Evolutionary conservation across 2,329 filamentous ascomycete genomes (phyloP).

Genomic region (Anisogramma anomala): DNA sequence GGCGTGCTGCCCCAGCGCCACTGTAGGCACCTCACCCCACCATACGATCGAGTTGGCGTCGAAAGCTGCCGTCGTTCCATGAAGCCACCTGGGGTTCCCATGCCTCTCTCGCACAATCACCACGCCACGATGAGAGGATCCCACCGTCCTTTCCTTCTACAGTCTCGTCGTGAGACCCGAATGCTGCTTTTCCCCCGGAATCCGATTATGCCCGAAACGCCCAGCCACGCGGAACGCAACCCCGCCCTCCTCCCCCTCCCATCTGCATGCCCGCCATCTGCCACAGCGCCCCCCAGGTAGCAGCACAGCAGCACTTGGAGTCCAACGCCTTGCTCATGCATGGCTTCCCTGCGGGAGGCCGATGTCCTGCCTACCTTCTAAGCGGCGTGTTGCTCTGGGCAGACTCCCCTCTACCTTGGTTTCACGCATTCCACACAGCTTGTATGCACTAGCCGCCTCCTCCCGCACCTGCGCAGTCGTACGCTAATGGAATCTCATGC

Average conservation of each 20-base stretch:
- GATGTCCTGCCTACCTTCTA: neutral
- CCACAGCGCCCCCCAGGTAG: neutral
- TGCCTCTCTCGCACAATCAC: no score
- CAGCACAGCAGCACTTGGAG: neutral
- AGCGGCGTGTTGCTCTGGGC: neutral
- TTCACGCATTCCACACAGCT: neutral
- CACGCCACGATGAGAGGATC: no score
- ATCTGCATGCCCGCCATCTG: neutral
- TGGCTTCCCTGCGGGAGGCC: neutral
- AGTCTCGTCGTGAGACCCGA: no score
- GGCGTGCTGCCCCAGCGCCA: no score
- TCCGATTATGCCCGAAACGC: no score
- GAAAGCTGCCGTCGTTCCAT: no score
- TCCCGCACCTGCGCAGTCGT: neutral
- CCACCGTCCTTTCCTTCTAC: no score
- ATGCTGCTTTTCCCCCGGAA: no score
- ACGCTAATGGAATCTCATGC: neutral
- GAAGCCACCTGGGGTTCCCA: no score
- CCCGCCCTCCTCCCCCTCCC: neutral
- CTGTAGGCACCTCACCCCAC: no score
- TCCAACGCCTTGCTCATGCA: neutral
- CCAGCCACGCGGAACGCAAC: no score
- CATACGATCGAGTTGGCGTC: no score
- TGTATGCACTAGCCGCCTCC: neutral
- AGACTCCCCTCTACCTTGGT: constrained; percentile 1